Evolutionary conservation across 2,329 filamentous ascomycete species (phyloP).

Genomic region (Myriangium duriaei): DNA sequence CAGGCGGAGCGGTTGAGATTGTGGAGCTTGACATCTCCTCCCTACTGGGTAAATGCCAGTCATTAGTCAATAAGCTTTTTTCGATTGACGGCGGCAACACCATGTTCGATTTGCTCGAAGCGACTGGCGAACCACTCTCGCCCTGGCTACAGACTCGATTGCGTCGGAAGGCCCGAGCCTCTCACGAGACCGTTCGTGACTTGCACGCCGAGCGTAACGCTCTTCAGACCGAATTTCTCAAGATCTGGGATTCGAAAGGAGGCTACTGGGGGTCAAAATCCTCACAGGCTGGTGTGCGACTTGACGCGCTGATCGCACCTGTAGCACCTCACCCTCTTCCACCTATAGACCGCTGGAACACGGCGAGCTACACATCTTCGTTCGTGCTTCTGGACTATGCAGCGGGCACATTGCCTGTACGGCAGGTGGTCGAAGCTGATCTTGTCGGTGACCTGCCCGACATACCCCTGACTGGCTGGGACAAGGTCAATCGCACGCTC

Average conservation of each 20-base stretch:
- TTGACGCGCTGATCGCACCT: slow-evolving; percentile 53
- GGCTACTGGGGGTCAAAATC: slow-evolving; percentile 20
- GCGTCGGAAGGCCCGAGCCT: slow-evolving; percentile 34
- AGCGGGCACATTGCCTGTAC: slow-evolving; percentile 44
- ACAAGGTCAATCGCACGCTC: slow-evolving; percentile 45
- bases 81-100: slow-evolving; percentile 43
- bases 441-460: slow-evolving; percentile 28
- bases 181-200: slow-evolving; percentile 36
- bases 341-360: slow-evolving; percentile 49
- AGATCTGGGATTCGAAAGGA: slow-evolving; percentile 41
- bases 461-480: slow-evolving; percentile 42
- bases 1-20: slow-evolving; percentile 34
- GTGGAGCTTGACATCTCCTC: slow-evolving; percentile 44
- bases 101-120: slow-evolving; percentile 46
- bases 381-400: slow-evolving; percentile 53
- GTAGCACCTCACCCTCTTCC: slow-evolving; percentile 52
- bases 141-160: slow-evolving; percentile 46
- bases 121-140: slow-evolving; percentile 44
- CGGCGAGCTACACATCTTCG: slow-evolving; percentile 47
- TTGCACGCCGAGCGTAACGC: slow-evolving; percentile 41
- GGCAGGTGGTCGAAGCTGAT: slow-evolving; percentile 37
- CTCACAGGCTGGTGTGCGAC: slow-evolving; percentile 16
- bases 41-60: slow-evolving; percentile 43
- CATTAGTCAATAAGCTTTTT: slow-evolving; percentile 46
- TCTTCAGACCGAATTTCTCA: slow-evolving; percentile 43